Conservation (phyloP, 192 early-diverging fungal genomes). For the Chytriomyces hyalinus region DNA sequence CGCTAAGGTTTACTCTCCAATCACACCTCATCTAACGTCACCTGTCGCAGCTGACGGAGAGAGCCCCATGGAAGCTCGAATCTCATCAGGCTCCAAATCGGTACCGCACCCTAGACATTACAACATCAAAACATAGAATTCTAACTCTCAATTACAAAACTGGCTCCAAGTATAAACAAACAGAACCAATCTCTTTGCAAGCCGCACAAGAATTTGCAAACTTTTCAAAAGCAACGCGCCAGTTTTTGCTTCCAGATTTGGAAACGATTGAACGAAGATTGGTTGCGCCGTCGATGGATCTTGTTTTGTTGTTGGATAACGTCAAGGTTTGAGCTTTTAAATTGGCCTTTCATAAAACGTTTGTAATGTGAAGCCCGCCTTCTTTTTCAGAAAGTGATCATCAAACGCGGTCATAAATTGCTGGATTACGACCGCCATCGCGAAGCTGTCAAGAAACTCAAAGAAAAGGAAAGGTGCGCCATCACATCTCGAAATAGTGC, state of each 20-base stretch:
- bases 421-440: slow-evolving; percentile 90
- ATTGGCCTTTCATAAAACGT: neutral
- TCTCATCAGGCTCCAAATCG: neutral
- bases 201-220: slow-evolving; percentile 59
- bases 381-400: slow-evolving; percentile 64
- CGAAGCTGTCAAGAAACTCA: slow-evolving; percentile 73
- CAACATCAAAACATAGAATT: neutral
- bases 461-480: slow-evolving; percentile 46
- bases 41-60: neutral
- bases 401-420: slow-evolving; percentile 89
- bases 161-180: slow-evolving; percentile 26
- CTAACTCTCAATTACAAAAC: neutral
- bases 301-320: slow-evolving; percentile 73
- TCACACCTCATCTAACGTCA: slow-evolving; percentile 1
- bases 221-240: slow-evolving; percentile 56
- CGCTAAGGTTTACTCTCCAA: slow-evolving; percentile 30
- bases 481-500: neutral
- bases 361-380: neutral
- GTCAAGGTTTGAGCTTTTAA: slow-evolving; percentile 54
- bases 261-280: slow-evolving; percentile 76
- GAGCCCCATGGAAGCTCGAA: neutral
- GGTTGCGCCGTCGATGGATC: slow-evolving; percentile 78
- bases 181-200: slow-evolving; percentile 35
- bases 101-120: neutral
- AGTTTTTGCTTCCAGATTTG: slow-evolving; percentile 69